phyloP scores from a whole-genome alignment of 345 rosid species.

The Rubroshorea leprosula region DNA sequence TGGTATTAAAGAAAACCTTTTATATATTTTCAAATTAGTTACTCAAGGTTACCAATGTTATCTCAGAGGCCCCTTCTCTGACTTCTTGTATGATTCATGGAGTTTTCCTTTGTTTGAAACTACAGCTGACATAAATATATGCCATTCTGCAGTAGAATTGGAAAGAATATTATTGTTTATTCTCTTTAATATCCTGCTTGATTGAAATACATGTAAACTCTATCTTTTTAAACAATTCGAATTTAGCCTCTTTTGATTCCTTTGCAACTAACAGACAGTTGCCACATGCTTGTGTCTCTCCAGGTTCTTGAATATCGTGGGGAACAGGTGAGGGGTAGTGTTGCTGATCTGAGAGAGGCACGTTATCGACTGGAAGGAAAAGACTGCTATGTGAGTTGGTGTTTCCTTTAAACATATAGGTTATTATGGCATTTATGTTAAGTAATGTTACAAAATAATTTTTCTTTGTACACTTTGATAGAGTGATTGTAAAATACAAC shows the following conservation, averaged over 20 bases:
- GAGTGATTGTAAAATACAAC: not conserved
- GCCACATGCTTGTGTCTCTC: constrained; percentile 5
- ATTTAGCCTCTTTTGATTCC: too few species aligned
- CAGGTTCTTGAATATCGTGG: constrained; percentile 94
- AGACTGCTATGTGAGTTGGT: constrained; percentile 69
- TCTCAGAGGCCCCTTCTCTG: not conserved
- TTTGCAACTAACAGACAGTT: too few species aligned
- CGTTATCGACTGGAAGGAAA: constrained; percentile 64
- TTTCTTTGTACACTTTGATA: too few species aligned
- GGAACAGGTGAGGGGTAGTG: constrained; percentile 71
- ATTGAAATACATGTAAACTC: not conserved
- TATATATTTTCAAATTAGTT: not conserved
- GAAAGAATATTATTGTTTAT: too few species aligned
- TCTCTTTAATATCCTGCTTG: too few species aligned
- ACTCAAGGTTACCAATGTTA: constrained; percentile 2
- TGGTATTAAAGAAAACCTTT: constrained; percentile 41
- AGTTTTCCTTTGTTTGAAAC: not conserved
- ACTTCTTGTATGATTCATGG: not conserved
- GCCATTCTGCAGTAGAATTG: too few species aligned
- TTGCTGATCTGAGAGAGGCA: constrained; percentile 82
- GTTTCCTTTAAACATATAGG: not conserved
- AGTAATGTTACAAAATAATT: too few species aligned
- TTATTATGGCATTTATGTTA: too few species aligned
- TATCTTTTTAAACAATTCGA: not conserved
- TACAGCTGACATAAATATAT: too few species aligned